These are phyloP conservation scores for Acacia acuminata DNA, from an alignment of 306 rosid species.

Conservation along the genomic window DNA sequence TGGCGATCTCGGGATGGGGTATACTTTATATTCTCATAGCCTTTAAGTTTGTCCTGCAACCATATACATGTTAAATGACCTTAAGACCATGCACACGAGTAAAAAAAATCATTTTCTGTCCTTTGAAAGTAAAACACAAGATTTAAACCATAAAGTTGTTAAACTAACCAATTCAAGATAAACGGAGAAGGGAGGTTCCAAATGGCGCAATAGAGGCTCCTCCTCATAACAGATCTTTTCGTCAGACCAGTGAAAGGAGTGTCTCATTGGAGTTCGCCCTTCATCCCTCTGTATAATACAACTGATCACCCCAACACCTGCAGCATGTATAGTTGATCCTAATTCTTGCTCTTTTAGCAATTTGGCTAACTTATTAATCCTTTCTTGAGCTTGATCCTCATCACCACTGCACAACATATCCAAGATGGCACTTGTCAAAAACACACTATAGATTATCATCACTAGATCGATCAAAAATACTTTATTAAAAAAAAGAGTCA, in stretches of 20 bases:
- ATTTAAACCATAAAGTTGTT: slow-evolving; percentile 39
- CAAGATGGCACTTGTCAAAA: slow-evolving; percentile 38
- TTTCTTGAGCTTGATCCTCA: slow-evolving; percentile 98
- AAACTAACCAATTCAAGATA: slow-evolving; percentile 97
- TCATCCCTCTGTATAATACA: slow-evolving; percentile 98
- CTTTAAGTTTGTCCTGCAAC: slow-evolving; percentile 87
- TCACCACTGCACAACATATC: slow-evolving; percentile 78
- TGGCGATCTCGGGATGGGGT: slow-evolving; percentile 97
- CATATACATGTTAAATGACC: slow-evolving; percentile 31
- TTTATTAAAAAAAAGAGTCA: background rate
- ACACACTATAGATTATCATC: slow-evolving; percentile 17
- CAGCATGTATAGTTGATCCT: slow-evolving; percentile 61
- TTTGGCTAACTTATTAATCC: slow-evolving; percentile 87
- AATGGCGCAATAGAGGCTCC: slow-evolving; percentile 91
- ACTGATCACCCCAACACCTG: slow-evolving; percentile 90
- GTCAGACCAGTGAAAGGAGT: slow-evolving; percentile 93
- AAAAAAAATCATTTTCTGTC: slow-evolving; percentile 4
- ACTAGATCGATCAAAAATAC: slow-evolving; percentile 1
- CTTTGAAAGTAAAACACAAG: slow-evolving; percentile 16
- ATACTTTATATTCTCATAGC: slow-evolving; percentile 72
- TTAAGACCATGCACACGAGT: slow-evolving; percentile 29
- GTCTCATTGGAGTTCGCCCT: slow-evolving; percentile 99
- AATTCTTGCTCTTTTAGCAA: slow-evolving; percentile 83
- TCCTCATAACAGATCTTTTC: slow-evolving; percentile 78
- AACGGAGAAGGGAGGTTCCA: slow-evolving; percentile 93